Conservation (phyloP, 2,329 filamentous ascomycete species). For the Hypocrella siamensis region DNA sequence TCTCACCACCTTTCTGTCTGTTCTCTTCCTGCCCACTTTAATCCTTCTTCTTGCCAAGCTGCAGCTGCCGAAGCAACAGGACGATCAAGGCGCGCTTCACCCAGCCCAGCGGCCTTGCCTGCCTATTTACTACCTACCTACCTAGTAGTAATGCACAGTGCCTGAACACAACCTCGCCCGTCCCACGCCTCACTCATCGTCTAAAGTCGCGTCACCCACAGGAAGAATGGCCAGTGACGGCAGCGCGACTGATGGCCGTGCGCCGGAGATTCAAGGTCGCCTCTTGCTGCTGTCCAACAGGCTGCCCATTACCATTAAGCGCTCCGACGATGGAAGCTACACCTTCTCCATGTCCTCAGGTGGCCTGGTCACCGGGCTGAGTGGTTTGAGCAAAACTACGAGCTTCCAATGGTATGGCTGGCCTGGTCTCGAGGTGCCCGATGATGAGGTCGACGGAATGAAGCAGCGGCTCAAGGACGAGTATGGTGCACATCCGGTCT, state of each 20-base stretch:
- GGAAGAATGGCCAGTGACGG: constrained; percentile 1
- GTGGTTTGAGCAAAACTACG: constrained; percentile 79
- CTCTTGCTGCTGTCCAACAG: constrained; percentile 88
- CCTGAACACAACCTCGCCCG: too few relatives aligned
- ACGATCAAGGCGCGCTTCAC: too few relatives aligned
- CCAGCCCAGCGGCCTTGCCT: too few relatives aligned
- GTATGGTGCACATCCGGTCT: constrained; percentile 80
- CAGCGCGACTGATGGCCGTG: constrained; percentile 15
- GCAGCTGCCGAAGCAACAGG: too few relatives aligned
- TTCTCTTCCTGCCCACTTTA: too few relatives aligned
- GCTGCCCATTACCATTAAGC: constrained; percentile 91
- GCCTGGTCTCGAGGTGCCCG: constrained; percentile 85
- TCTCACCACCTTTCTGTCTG: too few relatives aligned
- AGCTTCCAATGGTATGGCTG: constrained; percentile 98
- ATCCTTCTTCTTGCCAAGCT: too few relatives aligned
- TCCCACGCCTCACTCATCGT: too few relatives aligned
- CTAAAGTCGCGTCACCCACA: too few relatives aligned
- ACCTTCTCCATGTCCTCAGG: constrained; percentile 94
- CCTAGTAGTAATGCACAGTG: too few relatives aligned
- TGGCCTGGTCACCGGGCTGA: constrained; percentile 84
- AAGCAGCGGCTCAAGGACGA: constrained; percentile 69
- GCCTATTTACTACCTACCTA: too few relatives aligned
- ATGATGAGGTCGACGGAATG: constrained; percentile 61
- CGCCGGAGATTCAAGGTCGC: constrained; percentile 24
- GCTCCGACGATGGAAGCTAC: constrained; percentile 80